Evolutionary conservation across 2,329 filamentous ascomycete genomes (phyloP).

Genomic region (Venturia asperata): DNA sequence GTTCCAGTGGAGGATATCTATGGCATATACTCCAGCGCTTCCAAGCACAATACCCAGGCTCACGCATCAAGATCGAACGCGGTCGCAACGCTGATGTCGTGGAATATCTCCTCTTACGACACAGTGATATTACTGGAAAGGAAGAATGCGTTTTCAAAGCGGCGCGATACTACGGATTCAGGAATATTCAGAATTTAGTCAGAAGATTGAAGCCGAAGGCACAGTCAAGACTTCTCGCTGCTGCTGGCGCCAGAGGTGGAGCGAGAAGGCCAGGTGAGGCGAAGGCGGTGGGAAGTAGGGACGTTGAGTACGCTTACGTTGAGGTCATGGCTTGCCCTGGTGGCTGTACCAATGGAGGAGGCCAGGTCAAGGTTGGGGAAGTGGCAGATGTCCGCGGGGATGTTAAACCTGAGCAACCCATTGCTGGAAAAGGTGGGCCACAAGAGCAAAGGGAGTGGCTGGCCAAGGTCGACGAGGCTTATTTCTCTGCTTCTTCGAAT

Average conservation of each 20-base stretch:
- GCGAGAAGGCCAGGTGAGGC: conserved; percentile 44
- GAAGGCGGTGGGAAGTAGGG: conserved; percentile 29
- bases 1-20: conserved; percentile 83
- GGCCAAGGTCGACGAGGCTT: conserved; percentile 57
- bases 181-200: conserved; percentile 97
- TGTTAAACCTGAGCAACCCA: conserved; percentile 60
- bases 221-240: conserved; percentile 72
- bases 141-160: conserved; percentile 58
- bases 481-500: conserved; percentile 67
- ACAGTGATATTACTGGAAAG: conserved; percentile 39
- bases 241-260: conserved; percentile 54
- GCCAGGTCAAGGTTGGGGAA: conserved; percentile 88
- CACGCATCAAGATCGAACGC: conserved; percentile 60
- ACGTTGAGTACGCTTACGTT: conserved; percentile 75
- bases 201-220: conserved; percentile 79
- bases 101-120: conserved; percentile 66
- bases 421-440: conserved; percentile 48
- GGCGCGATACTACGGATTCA: conserved; percentile 92
- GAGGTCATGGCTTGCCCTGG: conserved; percentile 99
- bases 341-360: conserved; percentile 96
- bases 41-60: conserved; percentile 63
- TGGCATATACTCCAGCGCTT: conserved; percentile 69
- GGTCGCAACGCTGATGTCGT: conserved; percentile 88
- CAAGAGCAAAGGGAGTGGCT: conserved; percentile 71
- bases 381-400: conserved; percentile 58